Evolutionary conservation across 768 basidiomycete species (phyloP).

Genomic region (Tylopilus subfusipes): DNA sequence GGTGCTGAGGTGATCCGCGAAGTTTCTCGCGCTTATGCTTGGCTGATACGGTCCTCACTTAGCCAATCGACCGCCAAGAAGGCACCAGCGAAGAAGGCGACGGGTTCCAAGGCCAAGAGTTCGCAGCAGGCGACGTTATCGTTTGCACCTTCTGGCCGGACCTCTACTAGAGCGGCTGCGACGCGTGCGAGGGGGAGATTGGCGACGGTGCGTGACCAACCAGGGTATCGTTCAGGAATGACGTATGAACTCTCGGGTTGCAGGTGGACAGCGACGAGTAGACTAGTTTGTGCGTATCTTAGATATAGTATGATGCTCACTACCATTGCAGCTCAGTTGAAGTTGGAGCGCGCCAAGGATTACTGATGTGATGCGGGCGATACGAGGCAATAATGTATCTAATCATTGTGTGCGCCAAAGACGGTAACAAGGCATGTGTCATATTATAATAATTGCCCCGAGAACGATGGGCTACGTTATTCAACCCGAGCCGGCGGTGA

Average conservation of each 20-base stretch:
- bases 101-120: slow-evolving; percentile 32
- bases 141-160: slow-evolving; percentile 59
- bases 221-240: background rate
- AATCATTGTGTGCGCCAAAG: background rate
- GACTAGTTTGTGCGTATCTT: background rate
- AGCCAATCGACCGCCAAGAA: slow-evolving; percentile 48
- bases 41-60: slow-evolving; percentile 1
- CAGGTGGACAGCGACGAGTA: slow-evolving; percentile 31
- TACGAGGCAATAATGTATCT: background rate
- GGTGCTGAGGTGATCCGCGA: slow-evolving; percentile 52
- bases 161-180: slow-evolving; percentile 64
- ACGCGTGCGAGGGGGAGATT: slow-evolving; percentile 63
- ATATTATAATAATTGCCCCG: too few species aligned
- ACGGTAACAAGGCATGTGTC: too few species aligned
- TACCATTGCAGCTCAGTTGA: background rate
- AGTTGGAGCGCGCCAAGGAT: background rate
- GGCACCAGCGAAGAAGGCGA: slow-evolving; percentile 46
- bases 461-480: too few species aligned
- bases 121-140: slow-evolving; percentile 47
- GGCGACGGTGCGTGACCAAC: slow-evolving; percentile 38
- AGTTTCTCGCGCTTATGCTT: slow-evolving; percentile 24
- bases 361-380: background rate
- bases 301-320: background rate
- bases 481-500: too few species aligned
- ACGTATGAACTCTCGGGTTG: background rate